Conservation (phyloP, 495 filamentous ascomycete genomes). For the Tuber umbilicatum region DNA sequence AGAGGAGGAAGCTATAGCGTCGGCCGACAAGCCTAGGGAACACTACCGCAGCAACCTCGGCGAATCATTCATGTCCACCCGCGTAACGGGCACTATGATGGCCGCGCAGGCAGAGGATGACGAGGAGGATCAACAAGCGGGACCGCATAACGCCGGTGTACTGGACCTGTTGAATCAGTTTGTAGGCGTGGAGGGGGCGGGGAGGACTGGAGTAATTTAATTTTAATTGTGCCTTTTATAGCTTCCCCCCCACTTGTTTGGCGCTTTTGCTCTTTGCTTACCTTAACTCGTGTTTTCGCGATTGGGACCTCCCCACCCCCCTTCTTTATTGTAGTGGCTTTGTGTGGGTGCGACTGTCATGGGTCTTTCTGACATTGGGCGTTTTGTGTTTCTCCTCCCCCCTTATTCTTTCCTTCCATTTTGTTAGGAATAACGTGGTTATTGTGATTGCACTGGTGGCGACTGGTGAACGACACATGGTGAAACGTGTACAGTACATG, state of each 20-base stretch:
- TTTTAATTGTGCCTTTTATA: background rate
- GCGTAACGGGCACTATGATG: slow-evolving; percentile 47
- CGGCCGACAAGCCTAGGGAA: slow-evolving; percentile 45
- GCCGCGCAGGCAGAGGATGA: slow-evolving; percentile 50
- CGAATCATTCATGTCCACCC: slow-evolving; percentile 59
- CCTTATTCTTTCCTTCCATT: slow-evolving; percentile 5
- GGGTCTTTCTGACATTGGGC: background rate
- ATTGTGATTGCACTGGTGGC: background rate
- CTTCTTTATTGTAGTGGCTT: background rate
- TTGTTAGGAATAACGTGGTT: background rate
- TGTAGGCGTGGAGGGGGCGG: slow-evolving; percentile 60
- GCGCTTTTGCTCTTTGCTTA: background rate
- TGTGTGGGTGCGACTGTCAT: background rate
- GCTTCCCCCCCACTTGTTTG: background rate
- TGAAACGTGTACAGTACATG: background rate
- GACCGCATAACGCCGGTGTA: slow-evolving; percentile 54
- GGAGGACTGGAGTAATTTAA: slow-evolving; percentile 29
- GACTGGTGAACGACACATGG: background rate
- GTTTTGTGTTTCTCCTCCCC: slow-evolving; percentile 13
- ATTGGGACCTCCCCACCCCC: background rate
- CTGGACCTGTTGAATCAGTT: slow-evolving; percentile 85
- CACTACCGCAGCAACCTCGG: slow-evolving; percentile 55
- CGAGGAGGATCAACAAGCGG: slow-evolving; percentile 47
- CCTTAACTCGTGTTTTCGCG: background rate
- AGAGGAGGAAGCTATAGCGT: slow-evolving; percentile 38